Evolutionary conservation across 192 early-diverging fungal genomes (phyloP), one percentile per base, ranked within the genome.

Genomic region (Bifiguratus adelaidae): DNA sequence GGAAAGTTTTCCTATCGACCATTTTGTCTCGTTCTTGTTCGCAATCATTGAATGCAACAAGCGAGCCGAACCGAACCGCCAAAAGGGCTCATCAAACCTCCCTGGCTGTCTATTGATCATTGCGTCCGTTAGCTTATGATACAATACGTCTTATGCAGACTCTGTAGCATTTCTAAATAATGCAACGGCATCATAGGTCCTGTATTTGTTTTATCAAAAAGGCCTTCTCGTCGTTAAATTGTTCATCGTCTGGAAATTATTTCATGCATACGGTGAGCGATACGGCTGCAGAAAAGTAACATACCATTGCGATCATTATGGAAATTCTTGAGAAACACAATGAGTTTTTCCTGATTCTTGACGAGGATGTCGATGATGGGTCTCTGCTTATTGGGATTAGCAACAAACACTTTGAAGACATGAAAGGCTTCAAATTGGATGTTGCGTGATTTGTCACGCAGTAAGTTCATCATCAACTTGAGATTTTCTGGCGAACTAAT

Each of bases 341-440:
- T 78, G 22, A 99, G 67, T 58, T 82, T 89, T 18, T 95, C 91
- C 56, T 79, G 83, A 61, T 98, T 98, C 56, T 89, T 93, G 41
- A 73, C 55, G 55, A 98, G 69, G 50, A 98, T 98, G 50, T 91
- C 92, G 32, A 81, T 58, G 30, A 98, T 91, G 20, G 88, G 81
- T 50, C 85, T 88, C 38, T 87, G 83, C 74, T 99, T 99, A 55
- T 86, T 88, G 20, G 95, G 95, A 50, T 97, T 99, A 38, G 95
- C 95, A 2, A 97, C 92, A 75, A 99, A 99, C 50, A 90, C 88
- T 79, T 99, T 99, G 74, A 97, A 99, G 23, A 97, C 92, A 70
- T 99, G 96, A 76, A 99, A 99, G 0, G 96, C 96, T 66, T 99
- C 96, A 68, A 95, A 97, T 69, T 97, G 96, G 53, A 99, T 99